Percentiles rank a stretch among this genome's conserved stretches.
These are phyloP conservation scores for Coemansia sp. DNA, from an alignment of 192 early-diverging fungal species.

Conservation along the genomic window DNA sequence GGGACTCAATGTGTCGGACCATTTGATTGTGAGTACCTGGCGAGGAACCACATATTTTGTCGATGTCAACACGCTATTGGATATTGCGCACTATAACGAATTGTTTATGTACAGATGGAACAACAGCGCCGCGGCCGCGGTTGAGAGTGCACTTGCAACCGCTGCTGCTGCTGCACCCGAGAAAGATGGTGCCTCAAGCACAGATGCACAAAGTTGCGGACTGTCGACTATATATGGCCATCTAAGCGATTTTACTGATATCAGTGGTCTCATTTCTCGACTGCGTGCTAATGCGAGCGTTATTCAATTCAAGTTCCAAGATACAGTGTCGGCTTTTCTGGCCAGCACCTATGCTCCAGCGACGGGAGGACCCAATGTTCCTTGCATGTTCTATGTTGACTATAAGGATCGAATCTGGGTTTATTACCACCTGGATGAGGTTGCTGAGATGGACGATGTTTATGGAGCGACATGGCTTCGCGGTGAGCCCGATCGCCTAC, in stretches of 20 bases:
- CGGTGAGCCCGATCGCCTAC: conserved; percentile 24
- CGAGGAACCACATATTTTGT: conserved; percentile 52
- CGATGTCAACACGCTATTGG: conserved; percentile 43
- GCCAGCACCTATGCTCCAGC: conserved; percentile 50
- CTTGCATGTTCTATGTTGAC: conserved; percentile 55
- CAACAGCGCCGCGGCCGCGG: conserved; percentile 12
- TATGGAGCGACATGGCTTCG: conserved; percentile 52
- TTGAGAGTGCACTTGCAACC: conserved; percentile 13
- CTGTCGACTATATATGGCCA: conserved; percentile 28
- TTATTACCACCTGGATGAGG: conserved; percentile 53
- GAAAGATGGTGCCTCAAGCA: conserved; percentile 14
- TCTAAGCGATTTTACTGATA: conserved; percentile 34
- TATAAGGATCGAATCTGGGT: conserved; percentile 55
- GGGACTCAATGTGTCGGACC: conserved; percentile 37
- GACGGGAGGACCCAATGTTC: conserved; percentile 52
- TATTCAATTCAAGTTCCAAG: conserved; percentile 55
- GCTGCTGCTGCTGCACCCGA: conserved; percentile 19
- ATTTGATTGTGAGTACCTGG: conserved; percentile 53
- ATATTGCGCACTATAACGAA: conserved; percentile 49
- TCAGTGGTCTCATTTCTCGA: conserved; percentile 41
- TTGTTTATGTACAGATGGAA: conserved; percentile 41
- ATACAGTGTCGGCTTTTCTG: conserved; percentile 52
- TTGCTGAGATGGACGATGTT: conserved; percentile 54
- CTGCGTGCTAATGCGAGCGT: conserved; percentile 48
- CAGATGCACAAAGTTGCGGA: conserved; percentile 18